Conservation (phyloP, 2,329 filamentous ascomycete species). For the Mycosphaerelloides madeirae region DNA sequence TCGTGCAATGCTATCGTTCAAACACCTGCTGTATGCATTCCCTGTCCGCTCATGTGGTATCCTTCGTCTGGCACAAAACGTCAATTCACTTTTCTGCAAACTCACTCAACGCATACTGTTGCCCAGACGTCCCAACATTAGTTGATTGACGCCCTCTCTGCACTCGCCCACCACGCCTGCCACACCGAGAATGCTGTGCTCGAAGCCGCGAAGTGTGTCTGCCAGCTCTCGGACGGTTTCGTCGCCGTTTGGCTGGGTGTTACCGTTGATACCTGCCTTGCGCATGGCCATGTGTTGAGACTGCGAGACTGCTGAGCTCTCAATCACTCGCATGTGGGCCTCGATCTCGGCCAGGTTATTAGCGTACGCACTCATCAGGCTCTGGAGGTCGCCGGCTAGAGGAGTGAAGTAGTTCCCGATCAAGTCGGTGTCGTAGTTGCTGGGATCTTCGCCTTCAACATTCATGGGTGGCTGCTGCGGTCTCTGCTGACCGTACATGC, state of each 20-base stretch:
- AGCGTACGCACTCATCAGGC: constrained; percentile 38
- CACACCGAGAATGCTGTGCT: constrained; percentile 46
- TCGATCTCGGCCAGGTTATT: constrained; percentile 46
- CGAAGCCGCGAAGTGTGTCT: constrained; percentile 45
- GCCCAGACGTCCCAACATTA: constrained; percentile 31
- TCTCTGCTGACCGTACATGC: constrained; percentile 18
- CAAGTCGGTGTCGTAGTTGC: constrained; percentile 41
- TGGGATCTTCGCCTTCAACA: constrained; percentile 11
- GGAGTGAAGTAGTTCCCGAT: constrained; percentile 43
- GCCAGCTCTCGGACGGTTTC: constrained; percentile 42
- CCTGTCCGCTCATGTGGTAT: no score
- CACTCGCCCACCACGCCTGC: constrained; percentile 45
- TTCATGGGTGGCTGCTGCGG: constrained; percentile 13
- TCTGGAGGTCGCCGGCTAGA: constrained; percentile 37
- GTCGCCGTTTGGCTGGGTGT: constrained; percentile 15
- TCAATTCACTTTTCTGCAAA: no score
- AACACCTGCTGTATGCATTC: no score
- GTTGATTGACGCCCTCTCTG: constrained; percentile 45
- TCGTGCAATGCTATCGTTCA: no score
- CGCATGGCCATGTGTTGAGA: constrained; percentile 37
- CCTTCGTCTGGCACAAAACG: no score
- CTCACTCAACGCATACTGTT: background rate
- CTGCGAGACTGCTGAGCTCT: constrained; percentile 41
- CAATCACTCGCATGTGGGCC: constrained; percentile 46
- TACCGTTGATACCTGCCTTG: constrained; percentile 20